These are phyloP conservation scores for Malbranchea zuffiana DNA, from an alignment of 2,329 filamentous ascomycete genomes.

Conservation along the genomic window DNA sequence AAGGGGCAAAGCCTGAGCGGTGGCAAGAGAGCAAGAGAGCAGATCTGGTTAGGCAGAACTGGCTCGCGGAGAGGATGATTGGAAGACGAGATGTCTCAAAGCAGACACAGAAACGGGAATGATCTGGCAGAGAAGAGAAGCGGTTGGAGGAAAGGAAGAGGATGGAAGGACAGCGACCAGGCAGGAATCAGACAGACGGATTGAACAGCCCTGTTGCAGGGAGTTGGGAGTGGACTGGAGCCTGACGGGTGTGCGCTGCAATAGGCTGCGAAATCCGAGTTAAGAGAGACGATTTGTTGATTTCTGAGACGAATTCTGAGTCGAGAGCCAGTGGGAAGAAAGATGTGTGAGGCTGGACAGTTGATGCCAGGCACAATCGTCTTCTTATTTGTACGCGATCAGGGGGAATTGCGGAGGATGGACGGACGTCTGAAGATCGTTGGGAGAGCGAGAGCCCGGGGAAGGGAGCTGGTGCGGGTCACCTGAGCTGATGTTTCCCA, in stretches of 20 bases:
- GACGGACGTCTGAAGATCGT: background rate
- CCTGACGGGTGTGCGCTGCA: background rate
- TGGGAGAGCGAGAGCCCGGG: background rate
- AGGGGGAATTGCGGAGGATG: background rate
- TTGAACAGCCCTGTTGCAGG: background rate
- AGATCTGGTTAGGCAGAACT: background rate
- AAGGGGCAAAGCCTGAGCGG: slow-evolving; percentile 6
- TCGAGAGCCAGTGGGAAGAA: background rate
- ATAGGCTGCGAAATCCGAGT: background rate
- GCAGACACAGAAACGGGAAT: background rate
- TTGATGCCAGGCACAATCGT: background rate
- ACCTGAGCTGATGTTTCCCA: too few relatives aligned
- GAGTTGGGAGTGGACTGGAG: background rate
- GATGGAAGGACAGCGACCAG: slow-evolving; percentile 3
- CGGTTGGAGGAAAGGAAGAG: background rate
- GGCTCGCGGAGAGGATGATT: background rate
- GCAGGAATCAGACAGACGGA: background rate
- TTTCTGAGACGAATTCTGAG: background rate
- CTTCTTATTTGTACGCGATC: background rate
- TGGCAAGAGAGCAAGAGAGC: slow-evolving; percentile 1
- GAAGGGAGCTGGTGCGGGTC: background rate
- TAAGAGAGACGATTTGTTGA: background rate
- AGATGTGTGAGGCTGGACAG: background rate
- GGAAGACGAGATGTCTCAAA: slow-evolving; percentile 6
- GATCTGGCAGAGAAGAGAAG: background rate